Evolutionary conservation across 140 eudicot species (phyloP), one percentile per base, ranked within the genome.

Genomic region (Stevia rebaudiana): DNA sequence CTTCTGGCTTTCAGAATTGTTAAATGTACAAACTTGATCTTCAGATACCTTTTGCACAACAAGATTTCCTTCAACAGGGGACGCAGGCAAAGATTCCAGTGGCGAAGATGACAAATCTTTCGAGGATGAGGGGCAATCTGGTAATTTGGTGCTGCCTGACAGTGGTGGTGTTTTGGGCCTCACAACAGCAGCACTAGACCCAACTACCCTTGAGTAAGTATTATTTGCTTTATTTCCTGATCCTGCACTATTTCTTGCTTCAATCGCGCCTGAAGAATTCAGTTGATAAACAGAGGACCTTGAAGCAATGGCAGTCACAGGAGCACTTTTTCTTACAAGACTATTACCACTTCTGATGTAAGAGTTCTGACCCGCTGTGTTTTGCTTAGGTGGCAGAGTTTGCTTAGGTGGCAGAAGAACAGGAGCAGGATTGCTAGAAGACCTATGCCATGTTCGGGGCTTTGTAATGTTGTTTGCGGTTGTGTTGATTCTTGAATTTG

Each of bases 301-400:
- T 40, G 76, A 54, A 67, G 81, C 75, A 67, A 49, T 63, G 3
- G 78, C 64, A 49, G 62, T 65, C 53, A 72, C 74, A 18, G 86
- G 70, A 36, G 77, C 64, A 43, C 76, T 71, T 43, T 82, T 92
- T 72, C 96, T 79, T 58, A 92, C 92, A 42, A 92, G 91, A 65
- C 89, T 74, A 68, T 92, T 85, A 72, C 98, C 96, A 72, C 79
- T 85, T 54, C 98, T 92, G 41, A 92, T 28, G 67, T 92, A 92
- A 60, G 94, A 72, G 69, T 63, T 76, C 53, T 65, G 82, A 54
- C 40, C 66, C 42, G 55, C 12, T 52, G 69, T 71, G 23, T 54
- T 52, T 31, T 56, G 75, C 50, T 71, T 81, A 24, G 84, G 70
- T 52, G 81, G 84, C 42, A 51, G n/a, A n/a, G n/a, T 52, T 31